A percentile compares a stretch with the other conserved stretches of the same genome.
These are phyloP conservation scores for Hanseniaspora sp. DNA, from an alignment of 1,139 yeast species.

Conservation along the genomic window DNA sequence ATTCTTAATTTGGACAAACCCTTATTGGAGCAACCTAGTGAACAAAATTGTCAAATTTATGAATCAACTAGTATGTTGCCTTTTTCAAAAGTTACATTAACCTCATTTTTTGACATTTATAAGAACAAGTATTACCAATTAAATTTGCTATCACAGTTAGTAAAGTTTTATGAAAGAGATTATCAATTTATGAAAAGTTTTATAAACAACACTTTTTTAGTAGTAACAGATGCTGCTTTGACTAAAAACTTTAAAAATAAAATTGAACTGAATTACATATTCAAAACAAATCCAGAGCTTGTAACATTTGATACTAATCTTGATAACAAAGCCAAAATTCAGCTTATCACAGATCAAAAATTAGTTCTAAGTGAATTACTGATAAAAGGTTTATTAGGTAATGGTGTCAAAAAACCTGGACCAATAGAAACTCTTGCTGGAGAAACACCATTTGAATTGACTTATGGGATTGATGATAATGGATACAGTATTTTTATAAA, in stretches of 20 bases:
- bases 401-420: slow-evolving; percentile 19
- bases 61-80: slow-evolving; percentile 7
- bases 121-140: neutral
- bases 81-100: neutral
- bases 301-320: slow-evolving; percentile 19
- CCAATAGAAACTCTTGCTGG: slow-evolving; percentile 1
- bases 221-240: slow-evolving; percentile 39
- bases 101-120: neutral
- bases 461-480: neutral
- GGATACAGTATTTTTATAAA: neutral
- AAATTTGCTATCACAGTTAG: slow-evolving; percentile 6
- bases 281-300: slow-evolving; percentile 9
- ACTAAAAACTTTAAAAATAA: slow-evolving; percentile 28
- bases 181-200: slow-evolving; percentile 28
- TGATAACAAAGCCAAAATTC: slow-evolving; percentile 25
- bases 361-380: slow-evolving; percentile 32
- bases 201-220: slow-evolving; percentile 29
- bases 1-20: neutral
- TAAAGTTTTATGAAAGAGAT: slow-evolving; percentile 17
- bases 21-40: slow-evolving; percentile 6
- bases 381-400: slow-evolving; percentile 32
- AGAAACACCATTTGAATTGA: neutral
- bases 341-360: slow-evolving; percentile 29
- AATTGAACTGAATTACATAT: slow-evolving; percentile 41
- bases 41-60: slow-evolving; percentile 13